A percentile compares a stretch with the other conserved stretches of the same genome.
Conservation (phyloP, 2,329 filamentous ascomycete genomes). For the Trichoderma sp. region DNA sequence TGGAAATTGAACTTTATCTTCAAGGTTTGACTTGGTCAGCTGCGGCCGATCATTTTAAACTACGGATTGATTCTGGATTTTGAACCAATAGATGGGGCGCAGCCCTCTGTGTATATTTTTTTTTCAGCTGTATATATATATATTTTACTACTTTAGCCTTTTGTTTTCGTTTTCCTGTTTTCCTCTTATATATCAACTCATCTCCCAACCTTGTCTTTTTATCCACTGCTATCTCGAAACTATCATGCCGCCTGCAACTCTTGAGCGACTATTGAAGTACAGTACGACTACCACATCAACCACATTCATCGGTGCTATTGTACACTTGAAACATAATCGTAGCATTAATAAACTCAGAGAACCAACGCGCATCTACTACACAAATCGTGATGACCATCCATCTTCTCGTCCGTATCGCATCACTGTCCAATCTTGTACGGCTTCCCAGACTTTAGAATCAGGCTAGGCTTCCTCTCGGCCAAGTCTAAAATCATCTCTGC, state of each 20-base stretch:
- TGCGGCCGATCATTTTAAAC: too few relatives aligned
- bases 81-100: too few relatives aligned
- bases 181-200: too few relatives aligned
- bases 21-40: too few relatives aligned
- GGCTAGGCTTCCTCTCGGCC: constrained; percentile 75
- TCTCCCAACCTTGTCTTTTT: too few relatives aligned
- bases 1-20: too few relatives aligned
- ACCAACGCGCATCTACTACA: background rate
- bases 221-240: background rate
- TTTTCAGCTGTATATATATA: too few relatives aligned
- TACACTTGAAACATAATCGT: background rate
- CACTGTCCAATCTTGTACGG: constrained; percentile 21
- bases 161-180: too few relatives aligned
- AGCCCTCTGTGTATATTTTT: too few relatives aligned
- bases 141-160: too few relatives aligned
- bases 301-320: background rate
- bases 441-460: constrained; percentile 49
- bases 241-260: background rate
- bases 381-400: background rate
- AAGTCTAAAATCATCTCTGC: constrained; percentile 62
- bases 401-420: background rate
- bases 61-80: too few relatives aligned
- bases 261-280: background rate
- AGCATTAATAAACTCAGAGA: background rate
- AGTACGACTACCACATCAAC: background rate